Percentiles rank a stretch among this genome's conserved stretches.
These are phyloP conservation scores for Boletus insuetus DNA, from an alignment of 768 basidiomycete species.

Conservation along the genomic window DNA sequence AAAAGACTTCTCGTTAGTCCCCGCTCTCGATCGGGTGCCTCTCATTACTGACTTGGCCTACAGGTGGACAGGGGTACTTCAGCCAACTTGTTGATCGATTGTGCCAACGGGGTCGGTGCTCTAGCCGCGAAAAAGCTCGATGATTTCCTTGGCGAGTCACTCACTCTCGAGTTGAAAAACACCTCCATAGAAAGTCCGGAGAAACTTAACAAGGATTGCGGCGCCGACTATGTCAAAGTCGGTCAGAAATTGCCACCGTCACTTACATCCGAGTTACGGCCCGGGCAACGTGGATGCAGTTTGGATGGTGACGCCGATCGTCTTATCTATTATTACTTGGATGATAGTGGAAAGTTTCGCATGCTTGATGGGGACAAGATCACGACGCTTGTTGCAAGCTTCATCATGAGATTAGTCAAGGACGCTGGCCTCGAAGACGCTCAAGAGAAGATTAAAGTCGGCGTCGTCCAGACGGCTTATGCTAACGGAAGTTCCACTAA, in stretches of 20 bases:
- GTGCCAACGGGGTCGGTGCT: slow-evolving; percentile 97
- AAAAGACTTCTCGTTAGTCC: slow-evolving; percentile 79
- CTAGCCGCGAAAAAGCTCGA: slow-evolving; percentile 61
- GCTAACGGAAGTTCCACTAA: slow-evolving; percentile 97
- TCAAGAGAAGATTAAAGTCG: slow-evolving; percentile 63
- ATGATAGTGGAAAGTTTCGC: slow-evolving; percentile 73
- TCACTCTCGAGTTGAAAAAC: slow-evolving; percentile 71
- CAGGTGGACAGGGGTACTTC: slow-evolving; percentile 59
- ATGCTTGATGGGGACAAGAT: slow-evolving; percentile 99
- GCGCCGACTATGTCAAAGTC: slow-evolving; percentile 97
- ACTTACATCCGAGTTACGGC: slow-evolving; percentile 55
- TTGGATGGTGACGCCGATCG: slow-evolving; percentile 98
- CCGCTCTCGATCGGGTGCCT: not conserved
- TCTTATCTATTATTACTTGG: slow-evolving; percentile 91
- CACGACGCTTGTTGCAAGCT: slow-evolving; percentile 87
- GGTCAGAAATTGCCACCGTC: slow-evolving; percentile 83
- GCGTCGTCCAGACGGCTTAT: slow-evolving; percentile 98
- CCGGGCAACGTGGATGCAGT: slow-evolving; percentile 85
- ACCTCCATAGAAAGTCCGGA: slow-evolving; percentile 61
- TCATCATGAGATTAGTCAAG: slow-evolving; percentile 87
- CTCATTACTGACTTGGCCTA: slow-evolving; percentile 5
- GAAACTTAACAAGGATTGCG: slow-evolving; percentile 82
- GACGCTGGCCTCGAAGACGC: slow-evolving; percentile 73
- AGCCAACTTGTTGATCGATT: slow-evolving; percentile 79
- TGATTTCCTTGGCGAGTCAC: slow-evolving; percentile 53